Percentiles rank a stretch among this genome's conserved stretches.
These are phyloP conservation scores for Acanthamoeba royreba DNA, from an alignment of 208 protist species.

Conservation along the genomic window DNA sequence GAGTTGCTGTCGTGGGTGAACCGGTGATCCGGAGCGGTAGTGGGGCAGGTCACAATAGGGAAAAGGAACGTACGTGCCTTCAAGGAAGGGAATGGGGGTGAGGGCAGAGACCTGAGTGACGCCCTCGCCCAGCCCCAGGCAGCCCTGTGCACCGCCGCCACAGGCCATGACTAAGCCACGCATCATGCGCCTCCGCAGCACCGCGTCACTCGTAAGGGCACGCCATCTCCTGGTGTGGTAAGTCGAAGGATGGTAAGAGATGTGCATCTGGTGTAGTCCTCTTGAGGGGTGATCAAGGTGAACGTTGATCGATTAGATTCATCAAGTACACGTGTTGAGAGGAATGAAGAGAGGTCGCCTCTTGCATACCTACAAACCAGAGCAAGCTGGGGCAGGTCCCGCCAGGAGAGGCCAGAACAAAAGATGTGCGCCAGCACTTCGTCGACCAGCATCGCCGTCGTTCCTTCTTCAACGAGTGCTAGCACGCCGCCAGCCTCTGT, in stretches of 20 bases:
- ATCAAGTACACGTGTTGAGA: no score
- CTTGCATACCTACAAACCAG: neutral
- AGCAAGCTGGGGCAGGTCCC: neutral
- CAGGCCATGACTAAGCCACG: neutral
- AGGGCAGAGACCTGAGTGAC: neutral
- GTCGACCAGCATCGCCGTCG: neutral
- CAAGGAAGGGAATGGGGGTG: neutral
- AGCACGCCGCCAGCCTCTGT: no score
- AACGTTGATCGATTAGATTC: no score
- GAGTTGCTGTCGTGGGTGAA: no score
- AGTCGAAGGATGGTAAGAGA: no score
- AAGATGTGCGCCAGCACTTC: neutral
- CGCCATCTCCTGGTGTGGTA: neutral
- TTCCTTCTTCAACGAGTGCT: neutral
- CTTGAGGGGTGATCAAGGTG: no score
- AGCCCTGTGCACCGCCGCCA: neutral
- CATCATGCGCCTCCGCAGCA: neutral
- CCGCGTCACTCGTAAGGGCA: neutral
- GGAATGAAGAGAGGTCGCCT: no score
- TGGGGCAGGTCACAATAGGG: no score
- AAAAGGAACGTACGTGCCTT: neutral
- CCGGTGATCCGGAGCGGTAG: no score
- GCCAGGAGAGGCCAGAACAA: neutral
- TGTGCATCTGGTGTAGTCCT: no score
- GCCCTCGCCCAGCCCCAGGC: neutral